Percentiles rank a stretch among this genome's conserved stretches.
Conservation (phyloP, 495 filamentous ascomycete species). For the Extremus antarcticus region DNA sequence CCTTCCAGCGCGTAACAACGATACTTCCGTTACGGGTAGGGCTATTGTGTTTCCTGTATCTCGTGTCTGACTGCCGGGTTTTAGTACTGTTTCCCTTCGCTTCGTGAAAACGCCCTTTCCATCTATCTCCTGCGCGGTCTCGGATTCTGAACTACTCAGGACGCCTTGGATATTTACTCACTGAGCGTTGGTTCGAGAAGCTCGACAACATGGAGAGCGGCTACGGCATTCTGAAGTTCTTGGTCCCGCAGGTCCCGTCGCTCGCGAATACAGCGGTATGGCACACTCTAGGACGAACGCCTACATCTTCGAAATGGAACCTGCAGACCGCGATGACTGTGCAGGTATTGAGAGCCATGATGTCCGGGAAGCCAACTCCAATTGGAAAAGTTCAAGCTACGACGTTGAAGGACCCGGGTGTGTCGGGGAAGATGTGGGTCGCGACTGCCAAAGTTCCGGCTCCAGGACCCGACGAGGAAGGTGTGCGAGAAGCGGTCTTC, state of each 20-base stretch:
- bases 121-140: too few relatives aligned
- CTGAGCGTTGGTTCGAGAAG: too few relatives aligned
- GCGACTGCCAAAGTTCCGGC: slow-evolving; percentile 49
- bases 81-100: too few relatives aligned
- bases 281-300: slow-evolving; percentile 55
- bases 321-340: slow-evolving; percentile 65
- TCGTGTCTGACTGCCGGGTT: too few relatives aligned
- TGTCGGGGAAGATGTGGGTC: slow-evolving; percentile 77
- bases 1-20: too few relatives aligned
- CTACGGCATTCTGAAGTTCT: slow-evolving; percentile 20
- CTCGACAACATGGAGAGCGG: slow-evolving; percentile 5
- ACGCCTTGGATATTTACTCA: too few relatives aligned
- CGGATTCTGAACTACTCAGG: too few relatives aligned
- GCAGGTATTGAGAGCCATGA: slow-evolving; percentile 54
- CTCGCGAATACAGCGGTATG: slow-evolving; percentile 55
- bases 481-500: slow-evolving; percentile 46
- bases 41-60: too few relatives aligned
- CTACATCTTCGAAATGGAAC: slow-evolving; percentile 63
- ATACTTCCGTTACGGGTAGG: too few relatives aligned
- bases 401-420: slow-evolving; percentile 48
- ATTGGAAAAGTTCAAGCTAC: slow-evolving; percentile 55
- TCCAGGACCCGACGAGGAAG: slow-evolving; percentile 42
- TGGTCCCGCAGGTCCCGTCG: slow-evolving; percentile 47
- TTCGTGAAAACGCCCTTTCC: too few relatives aligned
- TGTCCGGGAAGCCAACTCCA: slow-evolving; percentile 33